phyloP scores from a whole-genome alignment of 257 asterid genomes.

The Plectranthus barbatus region DNA sequence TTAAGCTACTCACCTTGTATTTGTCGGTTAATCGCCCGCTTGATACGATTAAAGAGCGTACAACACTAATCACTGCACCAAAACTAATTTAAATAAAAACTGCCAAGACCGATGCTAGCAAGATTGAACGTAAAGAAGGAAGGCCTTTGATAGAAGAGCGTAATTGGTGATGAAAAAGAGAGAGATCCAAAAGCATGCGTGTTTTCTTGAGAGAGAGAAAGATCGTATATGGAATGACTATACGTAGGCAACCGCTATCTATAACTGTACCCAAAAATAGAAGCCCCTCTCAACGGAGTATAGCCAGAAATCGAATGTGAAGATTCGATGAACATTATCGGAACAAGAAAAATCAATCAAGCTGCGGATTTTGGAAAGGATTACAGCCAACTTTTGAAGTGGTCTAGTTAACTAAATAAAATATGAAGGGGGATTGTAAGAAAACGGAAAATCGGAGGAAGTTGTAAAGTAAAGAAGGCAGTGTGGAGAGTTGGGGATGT shows the following conservation, averaged over 20 bases:
- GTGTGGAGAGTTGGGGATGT: neutral
- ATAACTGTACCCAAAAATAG: slow-evolving; percentile 37
- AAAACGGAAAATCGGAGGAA: neutral
- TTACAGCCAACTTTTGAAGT: neutral
- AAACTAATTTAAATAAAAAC: neutral
- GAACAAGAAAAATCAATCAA: neutral
- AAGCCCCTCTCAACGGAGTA: slow-evolving; percentile 10
- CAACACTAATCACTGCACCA: slow-evolving; percentile 19
- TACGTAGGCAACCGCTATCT: slow-evolving; percentile 29
- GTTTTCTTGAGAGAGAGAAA: slow-evolving; percentile 14
- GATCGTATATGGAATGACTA: slow-evolving; percentile 17
- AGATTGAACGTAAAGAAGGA: slow-evolving; percentile 4
- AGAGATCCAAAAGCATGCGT: slow-evolving; percentile 7
- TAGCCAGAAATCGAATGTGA: slow-evolving; percentile 3
- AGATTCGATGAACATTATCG: slow-evolving; percentile 7
- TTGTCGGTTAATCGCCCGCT: slow-evolving; percentile 16
- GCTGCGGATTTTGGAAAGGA: too few relatives aligned
- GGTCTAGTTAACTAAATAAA: neutral
- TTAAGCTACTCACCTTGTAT: slow-evolving; percentile 24
- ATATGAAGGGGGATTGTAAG: neutral
- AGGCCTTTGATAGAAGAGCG: neutral
- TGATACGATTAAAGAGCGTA: slow-evolving; percentile 21
- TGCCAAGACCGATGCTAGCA: neutral
- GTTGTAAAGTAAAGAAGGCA: neutral
- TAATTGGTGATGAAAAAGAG: slow-evolving; percentile 8